Base-by-base conservation (phyloP, 768 basidiomycete genomes). In the Amanita rimosa region DNA sequence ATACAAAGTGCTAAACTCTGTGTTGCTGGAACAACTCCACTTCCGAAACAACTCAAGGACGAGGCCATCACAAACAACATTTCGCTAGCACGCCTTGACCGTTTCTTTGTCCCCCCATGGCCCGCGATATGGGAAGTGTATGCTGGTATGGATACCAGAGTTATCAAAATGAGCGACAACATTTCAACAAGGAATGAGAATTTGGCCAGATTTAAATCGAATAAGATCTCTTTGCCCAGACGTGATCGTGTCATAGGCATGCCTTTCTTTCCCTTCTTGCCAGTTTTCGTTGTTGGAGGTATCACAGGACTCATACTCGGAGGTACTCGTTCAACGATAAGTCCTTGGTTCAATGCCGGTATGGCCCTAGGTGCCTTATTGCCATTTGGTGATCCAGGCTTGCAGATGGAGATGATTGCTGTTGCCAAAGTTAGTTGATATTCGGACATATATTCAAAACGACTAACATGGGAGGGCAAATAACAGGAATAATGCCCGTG, bases 1-100 rank as follows among this genome's bases (percentile, higher is more conserved):
- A 85, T 76, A 54, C 77, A 83, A 37, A 90, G 61, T 10, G 84
- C 84, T 42, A 91, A 67, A 57, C 83, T 85, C 37, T 87, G 81
- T 34, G 76, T 63, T 6, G 83, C 78, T n/a, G 88, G 87, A 34
- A 74, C 62, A 31, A 78, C 66, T 2, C 85, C 88, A 14, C 77
- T 73, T n/a, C 83, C 83, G 47, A 85, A 66, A 46, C 73, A 72
- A 45, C 75, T 72, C 54, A 88, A 57, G 6, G 73, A 72, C 10
- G 80, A 79, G 10, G 79, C 71, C 3, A 72, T 63, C 5, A 85
- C 70, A 61, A 91, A 91, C 48, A 79, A 50, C 29, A 67, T 59
- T 56, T 79, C 69, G 16, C 66, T 70, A 38, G 48, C 33, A n/a
- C 60, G 53, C 35, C 40, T 48, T 54, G 54, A 46, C 29, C 22